A percentile compares a stretch with the other conserved stretches of the same genome.
phyloP scores from a whole-genome alignment of 352 stramenopile species.

The Pythium sp. region DNA sequence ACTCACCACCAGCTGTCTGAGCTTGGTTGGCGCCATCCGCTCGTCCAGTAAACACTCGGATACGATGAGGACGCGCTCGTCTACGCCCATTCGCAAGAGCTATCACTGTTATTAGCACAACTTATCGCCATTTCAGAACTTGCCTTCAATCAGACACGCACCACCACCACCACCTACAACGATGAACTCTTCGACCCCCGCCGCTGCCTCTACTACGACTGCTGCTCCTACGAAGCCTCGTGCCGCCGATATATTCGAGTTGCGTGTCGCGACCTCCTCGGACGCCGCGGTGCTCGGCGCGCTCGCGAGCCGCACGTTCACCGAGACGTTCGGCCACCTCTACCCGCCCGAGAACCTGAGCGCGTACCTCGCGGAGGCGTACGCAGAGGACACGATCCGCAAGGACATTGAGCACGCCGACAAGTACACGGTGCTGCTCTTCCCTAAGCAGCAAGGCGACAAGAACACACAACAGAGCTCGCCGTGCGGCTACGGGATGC shows the following conservation, averaged over 20 bases:
- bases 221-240: background rate
- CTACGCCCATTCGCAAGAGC: background rate
- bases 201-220: background rate
- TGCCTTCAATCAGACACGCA: background rate
- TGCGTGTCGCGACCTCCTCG: conserved; percentile 18
- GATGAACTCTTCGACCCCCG: background rate
- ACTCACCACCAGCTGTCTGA: background rate
- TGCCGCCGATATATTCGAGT: conserved; percentile 4
- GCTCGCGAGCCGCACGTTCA: conserved; percentile 30
- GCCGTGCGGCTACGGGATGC: conserved; percentile 27
- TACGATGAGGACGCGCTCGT: background rate
- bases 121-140: background rate
- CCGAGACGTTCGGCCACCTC: conserved; percentile 28
- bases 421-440: conserved; percentile 31
- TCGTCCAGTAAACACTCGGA: background rate
- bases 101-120: background rate
- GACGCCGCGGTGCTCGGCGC: conserved; percentile 22
- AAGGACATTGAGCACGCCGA: conserved; percentile 22
- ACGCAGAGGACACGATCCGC: conserved; percentile 19
- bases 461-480: background rate
- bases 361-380: conserved; percentile 18
- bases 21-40: background rate
- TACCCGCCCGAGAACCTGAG: conserved; percentile 24
- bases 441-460: conserved; percentile 4
- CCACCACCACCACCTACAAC: background rate